Base-by-base conservation (phyloP, 1,284 basidiomycete genomes). In the Hemileia vastatrix region DNA sequence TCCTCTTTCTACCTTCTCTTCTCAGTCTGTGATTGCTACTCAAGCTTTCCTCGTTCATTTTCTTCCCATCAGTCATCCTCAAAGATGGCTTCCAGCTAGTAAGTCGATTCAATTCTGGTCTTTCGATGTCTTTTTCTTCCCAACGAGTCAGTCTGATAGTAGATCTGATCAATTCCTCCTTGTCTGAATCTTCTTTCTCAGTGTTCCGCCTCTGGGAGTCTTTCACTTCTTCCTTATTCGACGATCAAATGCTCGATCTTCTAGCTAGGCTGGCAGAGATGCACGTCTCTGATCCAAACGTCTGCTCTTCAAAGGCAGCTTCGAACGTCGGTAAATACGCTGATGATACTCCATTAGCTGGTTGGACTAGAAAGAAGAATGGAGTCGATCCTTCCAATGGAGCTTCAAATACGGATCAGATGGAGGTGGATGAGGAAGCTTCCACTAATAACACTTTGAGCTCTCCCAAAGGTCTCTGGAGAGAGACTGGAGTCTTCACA, bases 401-500 rank as follows among this genome's bases (percentile, higher is more conserved):
- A 2, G 24, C 47, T 15, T 15, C 57, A 11, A 11, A 9, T 11
- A 40, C 36, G 15, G 36, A 40, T 40, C 15, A 9, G 15, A 40
- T 9, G 55, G 36, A 54, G 64, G 15, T 27, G 6, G 43, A 56
- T 21, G 47, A 27, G 9, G 57, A 61, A 40, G 32, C 33, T 19
- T 8, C 48, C 27, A 56, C 57, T 80, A 36, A 80, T 82, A 4
- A 75, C 78, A 61, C 86, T 11, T 27, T 54, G 62, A 18, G 54
- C 58, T 32, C 54, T 59, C 43, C 54, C 55, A 56, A 67, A 2
- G 63, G 76, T 2, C 69, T 77, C 40, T 70, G 86, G 82, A 85
- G 84, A 72, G 86, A 90, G 66, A 81, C 92, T 19, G 90, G 89
- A 19, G 88, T 98, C 64, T 95, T 92, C 82, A 87, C 83, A 4